These are phyloP conservation scores for Zygosaccharomyces pseudobailii DNA, from an alignment of 1,139 yeast genomes.

Conservation along the genomic window DNA sequence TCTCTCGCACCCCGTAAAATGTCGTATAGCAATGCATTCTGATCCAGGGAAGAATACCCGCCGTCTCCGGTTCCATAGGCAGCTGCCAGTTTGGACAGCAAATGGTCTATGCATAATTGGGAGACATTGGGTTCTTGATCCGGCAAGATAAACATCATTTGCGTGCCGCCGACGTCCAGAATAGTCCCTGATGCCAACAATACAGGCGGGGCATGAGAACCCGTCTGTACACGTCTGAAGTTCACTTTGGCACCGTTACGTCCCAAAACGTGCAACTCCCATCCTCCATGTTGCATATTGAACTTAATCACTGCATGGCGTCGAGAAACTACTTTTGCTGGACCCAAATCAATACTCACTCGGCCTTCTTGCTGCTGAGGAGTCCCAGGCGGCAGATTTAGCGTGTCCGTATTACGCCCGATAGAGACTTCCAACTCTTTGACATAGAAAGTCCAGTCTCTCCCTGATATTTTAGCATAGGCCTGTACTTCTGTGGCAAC, in stretches of 20 bases:
- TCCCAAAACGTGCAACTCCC: constrained; percentile 84
- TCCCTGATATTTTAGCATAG: constrained; percentile 93
- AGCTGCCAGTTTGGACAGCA: constrained; percentile 33
- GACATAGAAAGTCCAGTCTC: constrained; percentile 89
- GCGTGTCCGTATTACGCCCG: constrained; percentile 73
- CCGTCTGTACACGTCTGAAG: constrained; percentile 51
- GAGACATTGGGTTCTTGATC: constrained; percentile 75
- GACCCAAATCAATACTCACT: constrained; percentile 89
- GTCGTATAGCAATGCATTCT: constrained; percentile 22
- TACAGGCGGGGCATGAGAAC: constrained; percentile 48
- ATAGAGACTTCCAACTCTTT: constrained; percentile 71
- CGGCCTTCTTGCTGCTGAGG: constrained; percentile 2
- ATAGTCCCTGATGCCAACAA: constrained; percentile 79
- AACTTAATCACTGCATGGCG: constrained; percentile 82
- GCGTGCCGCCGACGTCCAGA: constrained; percentile 92
- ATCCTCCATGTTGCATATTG: constrained; percentile 65
- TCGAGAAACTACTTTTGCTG: constrained; percentile 91
- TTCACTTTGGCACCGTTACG: constrained; percentile 93
- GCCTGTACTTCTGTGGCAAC: constrained; percentile 88
- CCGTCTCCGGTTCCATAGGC: constrained; percentile 21
- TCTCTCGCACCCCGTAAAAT: constrained; percentile 14
- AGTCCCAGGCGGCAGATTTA: constrained; percentile 5
- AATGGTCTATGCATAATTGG: constrained; percentile 43
- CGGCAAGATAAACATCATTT: constrained; percentile 97
- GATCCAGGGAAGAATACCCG: constrained; percentile 15